Conservation (phyloP, 768 basidiomycete genomes). For the Russula virescens region DNA sequence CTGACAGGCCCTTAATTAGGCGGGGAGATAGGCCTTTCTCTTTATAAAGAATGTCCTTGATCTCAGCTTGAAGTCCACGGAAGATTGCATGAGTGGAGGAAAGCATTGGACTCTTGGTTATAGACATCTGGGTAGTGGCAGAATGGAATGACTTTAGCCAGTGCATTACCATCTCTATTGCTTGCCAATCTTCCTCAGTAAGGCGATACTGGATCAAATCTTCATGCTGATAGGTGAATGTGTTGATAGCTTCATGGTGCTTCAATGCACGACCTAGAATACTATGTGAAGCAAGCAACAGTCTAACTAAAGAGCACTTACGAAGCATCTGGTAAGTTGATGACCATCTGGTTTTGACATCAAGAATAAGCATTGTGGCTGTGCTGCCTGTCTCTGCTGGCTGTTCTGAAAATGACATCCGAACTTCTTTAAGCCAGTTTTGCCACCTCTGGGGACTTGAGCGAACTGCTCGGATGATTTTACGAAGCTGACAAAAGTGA, state of each 20-base stretch:
- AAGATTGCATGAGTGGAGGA: too few relatives aligned
- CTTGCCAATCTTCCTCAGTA: background rate
- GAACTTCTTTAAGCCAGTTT: background rate
- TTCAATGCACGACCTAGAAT: background rate
- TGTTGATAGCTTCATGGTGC: background rate
- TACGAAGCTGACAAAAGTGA: background rate
- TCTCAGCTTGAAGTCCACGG: too few relatives aligned
- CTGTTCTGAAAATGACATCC: too few relatives aligned
- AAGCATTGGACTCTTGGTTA: too few relatives aligned
- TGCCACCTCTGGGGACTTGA: background rate
- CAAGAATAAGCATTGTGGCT: background rate
- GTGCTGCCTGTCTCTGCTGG: too few relatives aligned
- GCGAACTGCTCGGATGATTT: background rate
- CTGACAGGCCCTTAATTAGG: accelerated
- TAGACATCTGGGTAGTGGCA: background rate
- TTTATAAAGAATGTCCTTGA: too few relatives aligned
- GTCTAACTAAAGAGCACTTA: background rate
- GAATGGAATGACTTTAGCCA: background rate
- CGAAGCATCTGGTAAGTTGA: background rate
- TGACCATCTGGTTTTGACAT: background rate
- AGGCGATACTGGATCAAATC: too few relatives aligned
- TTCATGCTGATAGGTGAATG: too few relatives aligned
- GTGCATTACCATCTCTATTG: background rate
- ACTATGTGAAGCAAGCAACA: background rate
- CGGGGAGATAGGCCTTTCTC: background rate